Conservation (phyloP, 805 yeast species). For the Alloascoidea hylecoeti region DNA sequence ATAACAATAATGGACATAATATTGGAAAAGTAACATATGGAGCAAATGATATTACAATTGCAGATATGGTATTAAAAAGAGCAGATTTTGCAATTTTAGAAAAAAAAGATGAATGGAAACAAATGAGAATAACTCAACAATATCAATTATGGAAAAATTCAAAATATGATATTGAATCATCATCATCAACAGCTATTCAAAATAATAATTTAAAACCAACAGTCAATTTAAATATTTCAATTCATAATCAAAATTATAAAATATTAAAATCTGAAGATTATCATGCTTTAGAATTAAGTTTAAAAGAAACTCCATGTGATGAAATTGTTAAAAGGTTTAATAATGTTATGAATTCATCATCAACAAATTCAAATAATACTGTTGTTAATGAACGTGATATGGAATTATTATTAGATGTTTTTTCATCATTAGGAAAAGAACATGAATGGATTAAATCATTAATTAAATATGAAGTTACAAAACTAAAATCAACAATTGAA, state of each 20-base stretch:
- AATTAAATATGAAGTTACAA: constrained; percentile 46
- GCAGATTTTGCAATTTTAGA: constrained; percentile 5
- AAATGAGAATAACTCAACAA: constrained; percentile 37
- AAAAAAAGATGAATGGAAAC: constrained; percentile 14
- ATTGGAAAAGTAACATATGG: too few relatives aligned
- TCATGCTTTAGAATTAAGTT: constrained; percentile 45
- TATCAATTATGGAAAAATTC: constrained; percentile 17
- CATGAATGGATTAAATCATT: constrained; percentile 61
- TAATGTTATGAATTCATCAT: constrained; percentile 9
- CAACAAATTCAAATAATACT: constrained; percentile 11
- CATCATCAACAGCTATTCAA: constrained; percentile 10
- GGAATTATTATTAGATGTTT: constrained; percentile 44
- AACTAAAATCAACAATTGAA: constrained; percentile 5
- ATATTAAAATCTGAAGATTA: constrained; percentile 44
- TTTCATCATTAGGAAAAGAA: constrained; percentile 55
- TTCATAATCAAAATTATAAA: constrained; percentile 10
- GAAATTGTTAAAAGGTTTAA: constrained; percentile 36
- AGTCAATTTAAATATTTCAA: neutral
- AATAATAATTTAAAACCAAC: constrained; percentile 14
- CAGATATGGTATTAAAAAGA: constrained; percentile 22
- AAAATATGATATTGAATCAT: constrained; percentile 7
- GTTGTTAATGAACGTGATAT: constrained; percentile 25
- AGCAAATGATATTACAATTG: constrained; percentile 34
- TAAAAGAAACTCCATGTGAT: constrained; percentile 35
- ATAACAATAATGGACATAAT: too few relatives aligned